Conservation (phyloP, 1,284 basidiomycete genomes). For the Puccinia novopanici region DNA sequence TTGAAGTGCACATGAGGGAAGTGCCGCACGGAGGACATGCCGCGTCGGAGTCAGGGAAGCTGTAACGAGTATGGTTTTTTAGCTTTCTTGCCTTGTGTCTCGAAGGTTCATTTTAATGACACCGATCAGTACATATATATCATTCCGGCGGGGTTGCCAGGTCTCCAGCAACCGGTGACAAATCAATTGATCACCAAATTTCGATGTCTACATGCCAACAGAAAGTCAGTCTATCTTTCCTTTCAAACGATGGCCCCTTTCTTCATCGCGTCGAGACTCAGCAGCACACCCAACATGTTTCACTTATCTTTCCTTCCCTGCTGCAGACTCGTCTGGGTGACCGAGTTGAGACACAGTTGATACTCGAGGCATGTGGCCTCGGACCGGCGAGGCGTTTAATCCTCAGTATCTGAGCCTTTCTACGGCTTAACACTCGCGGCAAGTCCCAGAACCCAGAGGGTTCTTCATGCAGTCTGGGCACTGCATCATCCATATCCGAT, state of each 20-base stretch:
- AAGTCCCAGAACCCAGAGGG: background rate
- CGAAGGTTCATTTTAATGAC: no score
- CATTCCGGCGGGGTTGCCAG: no score
- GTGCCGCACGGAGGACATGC: no score
- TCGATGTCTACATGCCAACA: background rate
- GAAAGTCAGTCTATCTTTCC: background rate
- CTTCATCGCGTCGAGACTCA: background rate
- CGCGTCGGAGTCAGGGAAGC: no score
- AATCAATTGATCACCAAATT: background rate
- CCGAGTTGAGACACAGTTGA: background rate
- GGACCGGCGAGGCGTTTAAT: conserved; percentile 7
- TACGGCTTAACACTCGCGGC: conserved; percentile 3
- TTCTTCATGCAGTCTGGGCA: background rate
- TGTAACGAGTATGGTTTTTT: no score
- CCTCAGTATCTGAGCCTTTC: background rate
- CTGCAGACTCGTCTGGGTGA: background rate
- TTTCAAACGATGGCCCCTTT: background rate
- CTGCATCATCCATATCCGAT: background rate
- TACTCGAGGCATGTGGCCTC: conserved; percentile 4
- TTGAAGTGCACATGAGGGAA: no score
- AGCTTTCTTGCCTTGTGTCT: no score
- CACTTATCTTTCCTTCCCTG: background rate
- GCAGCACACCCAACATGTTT: background rate
- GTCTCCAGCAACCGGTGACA: background rate
- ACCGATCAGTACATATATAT: no score